Conservation (phyloP, 306 rosid species). For the Quercus mongolica region DNA sequence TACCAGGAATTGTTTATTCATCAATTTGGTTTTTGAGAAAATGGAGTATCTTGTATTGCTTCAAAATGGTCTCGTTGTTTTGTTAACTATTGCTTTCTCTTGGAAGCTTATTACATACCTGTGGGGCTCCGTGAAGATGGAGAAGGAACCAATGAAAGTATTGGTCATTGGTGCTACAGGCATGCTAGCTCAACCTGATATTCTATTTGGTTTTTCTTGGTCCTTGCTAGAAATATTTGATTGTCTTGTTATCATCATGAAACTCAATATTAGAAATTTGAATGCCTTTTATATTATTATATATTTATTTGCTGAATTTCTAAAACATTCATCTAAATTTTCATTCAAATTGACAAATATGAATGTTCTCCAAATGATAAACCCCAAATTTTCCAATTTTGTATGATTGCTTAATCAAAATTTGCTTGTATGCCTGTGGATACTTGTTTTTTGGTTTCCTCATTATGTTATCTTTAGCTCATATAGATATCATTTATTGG, state of each 20-base stretch:
- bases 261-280: neutral
- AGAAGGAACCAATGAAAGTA: conserved; percentile 67
- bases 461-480: too few species aligned
- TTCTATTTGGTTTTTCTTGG: neutral
- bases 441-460: neutral
- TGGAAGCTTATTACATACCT: conserved; percentile 64
- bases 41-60: conserved; percentile 31
- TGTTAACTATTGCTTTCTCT: conserved; percentile 43
- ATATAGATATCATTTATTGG: too few species aligned
- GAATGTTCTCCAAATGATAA: neutral
- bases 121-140: conserved; percentile 51
- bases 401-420: neutral
- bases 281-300: neutral
- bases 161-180: conserved; percentile 83
- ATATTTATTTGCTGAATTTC: neutral
- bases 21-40: conserved; percentile 25
- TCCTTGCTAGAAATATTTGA: neutral
- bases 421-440: too few species aligned
- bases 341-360: neutral
- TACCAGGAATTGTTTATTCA: conserved; percentile 18
- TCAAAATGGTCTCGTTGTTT: conserved; percentile 46
- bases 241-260: neutral
- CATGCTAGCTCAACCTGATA: conserved; percentile 28
- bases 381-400: neutral
- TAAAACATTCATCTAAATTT: neutral